Conservation (phyloP, 1,284 basidiomycete genomes). For the Athelia psychrophila region DNA sequence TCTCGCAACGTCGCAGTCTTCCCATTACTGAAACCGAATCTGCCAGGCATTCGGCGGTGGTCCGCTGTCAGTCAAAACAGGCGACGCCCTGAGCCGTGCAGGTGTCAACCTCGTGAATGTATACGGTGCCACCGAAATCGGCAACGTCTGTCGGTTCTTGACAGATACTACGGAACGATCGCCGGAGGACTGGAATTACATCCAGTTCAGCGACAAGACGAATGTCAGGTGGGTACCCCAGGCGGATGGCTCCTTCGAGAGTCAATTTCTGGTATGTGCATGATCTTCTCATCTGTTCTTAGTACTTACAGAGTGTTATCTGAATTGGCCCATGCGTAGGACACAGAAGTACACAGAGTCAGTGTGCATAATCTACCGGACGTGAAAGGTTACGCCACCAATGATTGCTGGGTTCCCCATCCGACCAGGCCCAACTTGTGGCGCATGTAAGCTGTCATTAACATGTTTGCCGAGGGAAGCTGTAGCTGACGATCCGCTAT, state of each 20-base stretch:
- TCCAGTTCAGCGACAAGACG: conserved; percentile 15
- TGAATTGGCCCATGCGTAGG: not conserved
- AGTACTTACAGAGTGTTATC: no score
- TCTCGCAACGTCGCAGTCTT: no score
- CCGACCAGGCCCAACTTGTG: conserved; percentile 24
- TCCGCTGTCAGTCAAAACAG: conserved; percentile 15
- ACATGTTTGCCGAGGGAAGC: no score
- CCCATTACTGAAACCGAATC: not conserved
- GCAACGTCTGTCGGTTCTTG: not conserved
- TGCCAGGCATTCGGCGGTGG: conserved; percentile 16
- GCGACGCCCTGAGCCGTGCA: conserved; percentile 14
- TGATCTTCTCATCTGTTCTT: not conserved
- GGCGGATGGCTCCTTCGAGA: conserved; percentile 18
- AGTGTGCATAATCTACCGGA: conserved; percentile 28
- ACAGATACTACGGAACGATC: conserved; percentile 3
- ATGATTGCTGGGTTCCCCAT: conserved; percentile 29
- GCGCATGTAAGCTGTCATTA: conserved; percentile 31
- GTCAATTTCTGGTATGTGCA: conserved; percentile 22
- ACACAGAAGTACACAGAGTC: conserved; percentile 15
- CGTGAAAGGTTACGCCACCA: conserved; percentile 29
- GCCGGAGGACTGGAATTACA: conserved; percentile 20
- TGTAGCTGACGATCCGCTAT: not conserved
- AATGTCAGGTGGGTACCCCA: conserved; percentile 18
- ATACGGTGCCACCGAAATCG: conserved; percentile 20
- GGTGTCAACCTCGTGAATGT: conserved; percentile 15